These are phyloP conservation scores for Eucalyptus sp. DNA, from an alignment of 345 rosid species.

Conservation along the genomic window DNA sequence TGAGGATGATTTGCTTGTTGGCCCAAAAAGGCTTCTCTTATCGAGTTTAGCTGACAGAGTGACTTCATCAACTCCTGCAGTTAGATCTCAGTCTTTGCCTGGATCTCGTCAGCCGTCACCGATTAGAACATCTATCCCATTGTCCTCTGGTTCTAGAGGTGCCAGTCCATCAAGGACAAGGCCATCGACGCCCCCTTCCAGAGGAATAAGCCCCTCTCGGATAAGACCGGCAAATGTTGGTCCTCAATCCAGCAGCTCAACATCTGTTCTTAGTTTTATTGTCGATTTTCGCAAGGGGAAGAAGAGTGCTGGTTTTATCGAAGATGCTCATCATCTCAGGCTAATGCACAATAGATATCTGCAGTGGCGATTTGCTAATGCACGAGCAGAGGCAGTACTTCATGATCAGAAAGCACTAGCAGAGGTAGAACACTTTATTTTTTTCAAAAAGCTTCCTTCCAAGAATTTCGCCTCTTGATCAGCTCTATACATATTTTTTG, in stretches of 20 bases:
- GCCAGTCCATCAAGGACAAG: constrained; percentile 27
- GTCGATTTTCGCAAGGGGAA: constrained; percentile 74
- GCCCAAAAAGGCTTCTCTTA: constrained; percentile 30
- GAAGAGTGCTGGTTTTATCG: constrained; percentile 50
- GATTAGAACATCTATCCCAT: constrained; percentile 26
- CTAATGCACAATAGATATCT: constrained; percentile 68
- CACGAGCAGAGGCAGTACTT: constrained; percentile 59
- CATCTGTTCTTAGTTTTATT: constrained; percentile 84
- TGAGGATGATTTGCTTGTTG: constrained; percentile 32
- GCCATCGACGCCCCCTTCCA: constrained; percentile 64
- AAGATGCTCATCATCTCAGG: constrained; percentile 88
- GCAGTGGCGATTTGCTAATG: constrained; percentile 94
- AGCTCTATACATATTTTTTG: neutral
- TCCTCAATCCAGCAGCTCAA: constrained; percentile 41
- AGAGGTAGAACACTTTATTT: constrained; percentile 41
- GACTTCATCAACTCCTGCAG: constrained; percentile 20
- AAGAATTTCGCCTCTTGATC: neutral
- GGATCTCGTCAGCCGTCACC: constrained; percentile 68
- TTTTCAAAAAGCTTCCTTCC: neutral
- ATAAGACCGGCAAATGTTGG: constrained; percentile 44
- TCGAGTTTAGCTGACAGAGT: constrained; percentile 38
- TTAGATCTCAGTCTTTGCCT: constrained; percentile 44
- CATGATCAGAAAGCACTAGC: constrained; percentile 53
- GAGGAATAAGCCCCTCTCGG: constrained; percentile 78
- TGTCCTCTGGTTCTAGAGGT: constrained; percentile 36